A percentile compares a stretch with the other conserved stretches of the same genome.
phyloP scores from a whole-genome alignment of 257 asterid genomes.

The Primulina eburnea region DNA sequence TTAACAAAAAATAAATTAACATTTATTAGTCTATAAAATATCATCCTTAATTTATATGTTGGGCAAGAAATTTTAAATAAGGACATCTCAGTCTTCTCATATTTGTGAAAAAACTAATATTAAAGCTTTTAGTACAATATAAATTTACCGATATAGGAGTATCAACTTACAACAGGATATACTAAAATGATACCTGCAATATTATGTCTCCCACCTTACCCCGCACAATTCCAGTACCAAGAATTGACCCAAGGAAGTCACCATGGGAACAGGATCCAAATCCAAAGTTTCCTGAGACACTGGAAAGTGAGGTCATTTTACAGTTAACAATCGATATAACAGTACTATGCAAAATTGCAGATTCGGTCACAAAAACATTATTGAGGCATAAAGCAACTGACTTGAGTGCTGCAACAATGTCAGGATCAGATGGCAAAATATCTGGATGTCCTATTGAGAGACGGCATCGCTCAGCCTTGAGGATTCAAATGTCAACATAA shows the following conservation, averaged over 20 bases:
- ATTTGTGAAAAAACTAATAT: too few relatives aligned
- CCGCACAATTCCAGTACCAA: conserved; percentile 88
- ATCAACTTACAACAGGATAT: conserved; percentile 9
- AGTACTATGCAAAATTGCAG: not conserved
- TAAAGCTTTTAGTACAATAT: not conserved
- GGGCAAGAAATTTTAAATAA: too few relatives aligned
- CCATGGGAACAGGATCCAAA: conserved; percentile 85
- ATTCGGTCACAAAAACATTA: not conserved
- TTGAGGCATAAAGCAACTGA: conserved; percentile 23
- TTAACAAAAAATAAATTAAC: too few relatives aligned
- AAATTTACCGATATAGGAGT: not conserved
- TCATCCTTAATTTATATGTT: too few relatives aligned
- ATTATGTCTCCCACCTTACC: conserved; percentile 85
- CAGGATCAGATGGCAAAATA: conserved; percentile 63
- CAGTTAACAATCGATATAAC: not conserved
- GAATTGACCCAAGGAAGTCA: conserved; percentile 92
- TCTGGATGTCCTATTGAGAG: conserved; percentile 91
- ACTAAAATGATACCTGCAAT: conserved; percentile 55
- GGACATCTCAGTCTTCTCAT: too few relatives aligned
- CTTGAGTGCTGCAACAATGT: conserved; percentile 83
- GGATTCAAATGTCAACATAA: conserved; percentile 10
- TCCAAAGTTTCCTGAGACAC: conserved; percentile 85
- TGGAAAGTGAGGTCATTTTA: conserved; percentile 32
- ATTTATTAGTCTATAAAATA: too few relatives aligned
- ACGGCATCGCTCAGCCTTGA: conserved; percentile 90